Conservation (phyloP, 768 basidiomycete genomes). For the Coprinopsis strossmayeri region DNA sequence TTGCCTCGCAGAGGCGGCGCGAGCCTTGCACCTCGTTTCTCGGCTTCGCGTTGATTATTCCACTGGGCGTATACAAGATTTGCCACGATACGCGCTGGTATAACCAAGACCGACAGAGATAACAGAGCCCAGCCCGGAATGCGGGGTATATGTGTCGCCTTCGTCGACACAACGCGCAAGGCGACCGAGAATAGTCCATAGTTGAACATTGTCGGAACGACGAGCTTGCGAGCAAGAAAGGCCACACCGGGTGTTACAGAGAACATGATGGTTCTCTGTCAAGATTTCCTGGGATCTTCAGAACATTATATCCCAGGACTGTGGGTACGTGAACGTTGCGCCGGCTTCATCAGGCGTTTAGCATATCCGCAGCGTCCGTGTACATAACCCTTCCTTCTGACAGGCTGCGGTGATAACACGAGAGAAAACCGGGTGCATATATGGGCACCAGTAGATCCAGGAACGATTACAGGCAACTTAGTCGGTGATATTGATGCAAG, state of each 20-base stretch:
- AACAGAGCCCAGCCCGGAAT: slow-evolving; percentile 6
- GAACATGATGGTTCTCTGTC: not conserved
- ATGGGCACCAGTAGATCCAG: no score
- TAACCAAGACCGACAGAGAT: not conserved
- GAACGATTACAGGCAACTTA: no score
- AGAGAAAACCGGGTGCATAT: no score
- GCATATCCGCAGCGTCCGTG: no score
- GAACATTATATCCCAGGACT: not conserved
- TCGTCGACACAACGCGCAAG: not conserved
- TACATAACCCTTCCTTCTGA: no score
- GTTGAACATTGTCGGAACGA: slow-evolving; percentile 5
- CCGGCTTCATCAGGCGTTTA: no score
- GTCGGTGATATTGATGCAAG: no score
- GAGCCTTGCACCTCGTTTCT: slow-evolving; percentile 38
- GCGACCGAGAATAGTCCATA: slow-evolving; percentile 2
- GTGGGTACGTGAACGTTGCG: not conserved
- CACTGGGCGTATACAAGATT: slow-evolving; percentile 14
- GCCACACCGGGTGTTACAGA: slow-evolving; percentile 28
- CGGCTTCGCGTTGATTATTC: slow-evolving; percentile 30
- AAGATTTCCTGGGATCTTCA: no score
- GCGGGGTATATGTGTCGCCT: not conserved
- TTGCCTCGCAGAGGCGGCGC: slow-evolving; percentile 32
- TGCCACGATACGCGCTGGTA: not conserved
- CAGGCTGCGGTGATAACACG: no score
- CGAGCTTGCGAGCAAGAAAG: slow-evolving; percentile 18